A percentile compares a stretch with the other conserved stretches of the same genome.
These are phyloP conservation scores for Fagopyrum esculentum DNA, from an alignment of 148 eudicot genomes.

Conservation along the genomic window DNA sequence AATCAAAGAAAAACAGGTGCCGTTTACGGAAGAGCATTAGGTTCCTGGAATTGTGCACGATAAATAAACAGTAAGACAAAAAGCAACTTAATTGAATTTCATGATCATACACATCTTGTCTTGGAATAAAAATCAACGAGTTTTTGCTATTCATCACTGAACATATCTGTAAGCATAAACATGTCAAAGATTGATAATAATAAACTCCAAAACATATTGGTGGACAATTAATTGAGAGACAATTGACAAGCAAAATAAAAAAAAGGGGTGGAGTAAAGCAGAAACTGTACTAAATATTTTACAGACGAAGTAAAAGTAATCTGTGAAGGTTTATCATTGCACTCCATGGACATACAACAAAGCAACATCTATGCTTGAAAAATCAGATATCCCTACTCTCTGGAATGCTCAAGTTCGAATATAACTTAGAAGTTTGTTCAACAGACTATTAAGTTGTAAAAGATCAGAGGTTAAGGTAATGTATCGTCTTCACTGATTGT, in stretches of 20 bases:
- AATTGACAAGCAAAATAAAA: too few species aligned
- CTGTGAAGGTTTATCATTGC: not conserved
- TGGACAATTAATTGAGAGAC: too few species aligned
- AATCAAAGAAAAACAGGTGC: not conserved
- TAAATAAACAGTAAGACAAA: not conserved
- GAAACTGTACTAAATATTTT: not conserved
- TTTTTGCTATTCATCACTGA: not conserved
- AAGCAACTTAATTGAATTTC: not conserved
- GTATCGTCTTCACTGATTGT: not conserved
- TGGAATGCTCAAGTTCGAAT: not conserved
- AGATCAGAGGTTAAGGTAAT: not conserved
- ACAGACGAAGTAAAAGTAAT: not conserved
- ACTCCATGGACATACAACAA: not conserved
- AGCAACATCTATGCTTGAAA: not conserved
- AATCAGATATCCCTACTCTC: not conserved
- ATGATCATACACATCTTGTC: not conserved
- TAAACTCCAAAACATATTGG: not conserved
- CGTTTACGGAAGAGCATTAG: not conserved
- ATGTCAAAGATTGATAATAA: not conserved
- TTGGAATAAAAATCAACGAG: not conserved
- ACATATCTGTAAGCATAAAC: not conserved
- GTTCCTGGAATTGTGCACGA: not conserved
- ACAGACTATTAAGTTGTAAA: not conserved
- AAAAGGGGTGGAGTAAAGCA: not conserved
- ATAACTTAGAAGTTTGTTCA: not conserved